phyloP scores from a whole-genome alignment of 2,329 filamentous ascomycete genomes.

The Hirsutella rhossiliensis region DNA sequence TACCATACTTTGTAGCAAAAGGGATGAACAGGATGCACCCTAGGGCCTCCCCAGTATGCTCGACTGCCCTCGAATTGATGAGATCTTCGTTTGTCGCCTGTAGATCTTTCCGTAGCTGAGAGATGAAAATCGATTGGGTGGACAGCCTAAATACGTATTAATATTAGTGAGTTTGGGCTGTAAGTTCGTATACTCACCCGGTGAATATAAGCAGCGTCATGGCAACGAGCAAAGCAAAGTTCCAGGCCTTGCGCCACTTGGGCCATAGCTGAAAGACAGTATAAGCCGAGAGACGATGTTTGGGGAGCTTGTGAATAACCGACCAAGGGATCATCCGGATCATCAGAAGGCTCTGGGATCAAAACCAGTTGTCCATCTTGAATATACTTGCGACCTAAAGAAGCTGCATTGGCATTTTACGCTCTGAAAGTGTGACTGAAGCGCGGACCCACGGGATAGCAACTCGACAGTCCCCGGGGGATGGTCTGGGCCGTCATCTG shows the following conservation, averaged over 20 bases:
- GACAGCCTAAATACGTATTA: neutral
- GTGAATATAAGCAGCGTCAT: slow-evolving; percentile 9
- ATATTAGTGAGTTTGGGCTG: neutral
- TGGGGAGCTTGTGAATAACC: too few species aligned
- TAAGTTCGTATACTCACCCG: slow-evolving; percentile 5
- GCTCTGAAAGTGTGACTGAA: too few species aligned
- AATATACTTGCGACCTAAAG: too few species aligned
- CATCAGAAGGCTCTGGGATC: too few species aligned
- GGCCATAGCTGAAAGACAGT: neutral
- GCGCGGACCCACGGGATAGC: too few species aligned
- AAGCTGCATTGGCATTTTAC: too few species aligned
- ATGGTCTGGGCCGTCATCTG: too few species aligned
- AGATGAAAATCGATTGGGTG: slow-evolving; percentile 11
- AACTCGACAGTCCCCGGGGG: too few species aligned
- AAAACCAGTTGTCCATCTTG: too few species aligned
- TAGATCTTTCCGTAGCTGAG: slow-evolving; percentile 10
- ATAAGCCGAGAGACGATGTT: too few species aligned
- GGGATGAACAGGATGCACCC: slow-evolving; percentile 23
- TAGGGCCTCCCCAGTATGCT: slow-evolving; percentile 17
- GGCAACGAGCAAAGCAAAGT: slow-evolving; percentile 9
- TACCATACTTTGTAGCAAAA: slow-evolving; percentile 20
- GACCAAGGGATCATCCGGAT: too few species aligned
- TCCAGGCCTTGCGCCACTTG: slow-evolving; percentile 7
- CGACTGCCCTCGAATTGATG: slow-evolving; percentile 14
- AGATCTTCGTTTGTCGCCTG: slow-evolving; percentile 12